Conservation (phyloP, 192 early-diverging fungal genomes). For the Polychytrium aggregatum region DNA sequence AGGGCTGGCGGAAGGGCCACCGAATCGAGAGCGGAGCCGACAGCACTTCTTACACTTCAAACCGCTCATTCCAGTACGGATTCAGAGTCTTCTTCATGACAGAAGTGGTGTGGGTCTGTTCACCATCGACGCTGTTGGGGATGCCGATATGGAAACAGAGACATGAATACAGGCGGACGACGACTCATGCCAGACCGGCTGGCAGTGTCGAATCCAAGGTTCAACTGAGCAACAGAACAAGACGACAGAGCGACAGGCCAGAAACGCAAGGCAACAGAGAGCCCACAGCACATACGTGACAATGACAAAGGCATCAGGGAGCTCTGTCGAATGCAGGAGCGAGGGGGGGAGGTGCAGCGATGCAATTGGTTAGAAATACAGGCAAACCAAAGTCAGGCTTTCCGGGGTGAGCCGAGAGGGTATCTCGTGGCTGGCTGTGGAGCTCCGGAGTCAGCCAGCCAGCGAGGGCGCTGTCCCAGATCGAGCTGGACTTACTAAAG, state of each 20-base stretch:
- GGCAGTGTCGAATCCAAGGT: no score
- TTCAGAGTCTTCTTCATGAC: slow-evolving; percentile 80
- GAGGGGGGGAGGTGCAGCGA: slow-evolving; percentile 1
- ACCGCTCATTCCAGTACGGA: slow-evolving; percentile 94
- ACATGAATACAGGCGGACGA: no score
- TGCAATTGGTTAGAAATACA: not conserved
- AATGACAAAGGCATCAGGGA: slow-evolving; percentile 95
- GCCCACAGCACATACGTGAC: slow-evolving; percentile 45
- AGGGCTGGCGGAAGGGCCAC: not conserved
- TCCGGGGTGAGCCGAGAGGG: no score
- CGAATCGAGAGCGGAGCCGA: not conserved
- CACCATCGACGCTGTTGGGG: slow-evolving; percentile 67
- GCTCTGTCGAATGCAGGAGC: slow-evolving; percentile 23
- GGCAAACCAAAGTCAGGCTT: not conserved
- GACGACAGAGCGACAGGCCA: not conserved
- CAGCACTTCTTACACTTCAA: slow-evolving; percentile 46
- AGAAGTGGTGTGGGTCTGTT: slow-evolving; percentile 86
- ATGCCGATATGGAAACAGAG: not conserved
- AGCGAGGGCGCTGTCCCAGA: not conserved
- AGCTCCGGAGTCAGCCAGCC: no score
- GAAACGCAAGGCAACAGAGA: not conserved
- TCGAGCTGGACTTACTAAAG: slow-evolving; percentile 49
- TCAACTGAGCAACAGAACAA: not conserved
- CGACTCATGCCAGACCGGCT: no score
- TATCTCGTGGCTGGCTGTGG: no score